Evolutionary conservation across 2,329 filamentous ascomycete species (phyloP).

Genomic region (Akanthomyces uredinophilus): DNA sequence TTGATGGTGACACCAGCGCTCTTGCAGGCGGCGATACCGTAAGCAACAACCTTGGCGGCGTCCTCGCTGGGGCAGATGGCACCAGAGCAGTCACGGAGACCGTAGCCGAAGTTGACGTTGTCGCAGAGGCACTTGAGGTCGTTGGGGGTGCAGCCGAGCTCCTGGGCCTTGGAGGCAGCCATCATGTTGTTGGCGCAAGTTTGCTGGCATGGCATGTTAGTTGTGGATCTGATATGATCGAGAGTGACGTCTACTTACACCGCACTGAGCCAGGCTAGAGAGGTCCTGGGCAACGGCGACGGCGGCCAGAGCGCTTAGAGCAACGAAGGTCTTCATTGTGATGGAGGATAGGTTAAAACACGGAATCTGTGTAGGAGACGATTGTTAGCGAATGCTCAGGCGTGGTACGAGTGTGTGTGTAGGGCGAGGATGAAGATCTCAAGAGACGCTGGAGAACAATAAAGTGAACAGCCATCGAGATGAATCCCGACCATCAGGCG

Average conservation of each 20-base stretch:
- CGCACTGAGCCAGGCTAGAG: constrained; percentile 43
- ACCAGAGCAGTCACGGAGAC: constrained; percentile 46
- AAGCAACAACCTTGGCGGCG: constrained; percentile 33
- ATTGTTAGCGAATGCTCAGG: constrained; percentile 19
- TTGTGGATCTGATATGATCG: neutral
- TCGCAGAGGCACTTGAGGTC: constrained; percentile 44
- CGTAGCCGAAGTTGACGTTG: constrained; percentile 42
- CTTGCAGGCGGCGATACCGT: constrained; percentile 35
- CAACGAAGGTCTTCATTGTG: constrained; percentile 49
- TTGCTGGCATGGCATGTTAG: constrained; percentile 32
- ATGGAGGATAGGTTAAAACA: constrained; percentile 18
- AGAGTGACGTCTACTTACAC: constrained; percentile 38
- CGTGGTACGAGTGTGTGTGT: neutral
- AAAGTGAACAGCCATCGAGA: neutral
- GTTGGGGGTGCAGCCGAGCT: constrained; percentile 40
- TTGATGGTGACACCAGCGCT: constrained; percentile 23
- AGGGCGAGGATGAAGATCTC: too few relatives aligned
- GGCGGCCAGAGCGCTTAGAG: constrained; percentile 38
- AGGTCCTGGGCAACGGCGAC: constrained; percentile 37
- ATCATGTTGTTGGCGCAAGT: constrained; percentile 49
- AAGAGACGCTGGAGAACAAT: too few relatives aligned
- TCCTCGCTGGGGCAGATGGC: constrained; percentile 35
- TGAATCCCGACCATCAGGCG: too few relatives aligned
- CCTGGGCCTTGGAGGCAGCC: constrained; percentile 31
- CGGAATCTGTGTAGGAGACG: constrained; percentile 16